Percentiles rank a stretch among this genome's conserved stretches.
These are phyloP conservation scores for Ceratocystiopsis sp. DNA, from an alignment of 2,329 filamentous ascomycete species.

Conservation along the genomic window DNA sequence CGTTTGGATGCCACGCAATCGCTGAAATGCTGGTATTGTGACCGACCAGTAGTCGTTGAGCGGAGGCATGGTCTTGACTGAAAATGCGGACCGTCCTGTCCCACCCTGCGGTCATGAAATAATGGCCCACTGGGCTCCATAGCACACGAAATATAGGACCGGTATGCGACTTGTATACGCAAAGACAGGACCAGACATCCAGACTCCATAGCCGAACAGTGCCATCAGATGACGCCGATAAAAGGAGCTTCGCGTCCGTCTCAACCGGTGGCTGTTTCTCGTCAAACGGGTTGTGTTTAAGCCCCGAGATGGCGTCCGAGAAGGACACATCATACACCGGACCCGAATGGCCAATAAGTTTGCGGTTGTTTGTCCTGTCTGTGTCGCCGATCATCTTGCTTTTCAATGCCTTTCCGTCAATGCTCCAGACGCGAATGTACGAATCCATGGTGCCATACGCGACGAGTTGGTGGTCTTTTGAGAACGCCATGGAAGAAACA, in stretches of 20 bases:
- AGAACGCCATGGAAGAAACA: conserved; percentile 89
- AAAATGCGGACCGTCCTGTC: conserved; percentile 85
- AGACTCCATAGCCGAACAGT: conserved; percentile 86
- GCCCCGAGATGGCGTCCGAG: conserved; percentile 48
- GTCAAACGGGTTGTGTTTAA: conserved; percentile 32
- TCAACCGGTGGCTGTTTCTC: conserved; percentile 28
- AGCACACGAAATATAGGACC: conserved; percentile 75
- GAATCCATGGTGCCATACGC: conserved; percentile 85
- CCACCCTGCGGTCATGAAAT: conserved; percentile 75
- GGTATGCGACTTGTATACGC: conserved; percentile 85
- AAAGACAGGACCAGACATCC: conserved; percentile 80
- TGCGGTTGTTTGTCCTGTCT: conserved; percentile 44
- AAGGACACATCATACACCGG: conserved; percentile 84
- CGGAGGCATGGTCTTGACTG: conserved; percentile 83
- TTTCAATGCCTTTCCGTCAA: conserved; percentile 68
- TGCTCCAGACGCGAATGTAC: conserved; percentile 85
- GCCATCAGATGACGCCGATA: conserved; percentile 77
- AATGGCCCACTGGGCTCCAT: conserved; percentile 89
- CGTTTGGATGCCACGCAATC: conserved; percentile 89
- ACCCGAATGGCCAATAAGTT: conserved; percentile 78
- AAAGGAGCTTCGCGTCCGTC: conserved; percentile 52
- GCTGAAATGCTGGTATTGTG: conserved; percentile 88
- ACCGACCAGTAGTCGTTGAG: conserved; percentile 73
- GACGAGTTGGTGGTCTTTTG: conserved; percentile 71
- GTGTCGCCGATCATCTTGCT: conserved; percentile 45